Base-by-base conservation (phyloP, 495 filamentous ascomycete genomes). In the Aspergillus leporis region DNA sequence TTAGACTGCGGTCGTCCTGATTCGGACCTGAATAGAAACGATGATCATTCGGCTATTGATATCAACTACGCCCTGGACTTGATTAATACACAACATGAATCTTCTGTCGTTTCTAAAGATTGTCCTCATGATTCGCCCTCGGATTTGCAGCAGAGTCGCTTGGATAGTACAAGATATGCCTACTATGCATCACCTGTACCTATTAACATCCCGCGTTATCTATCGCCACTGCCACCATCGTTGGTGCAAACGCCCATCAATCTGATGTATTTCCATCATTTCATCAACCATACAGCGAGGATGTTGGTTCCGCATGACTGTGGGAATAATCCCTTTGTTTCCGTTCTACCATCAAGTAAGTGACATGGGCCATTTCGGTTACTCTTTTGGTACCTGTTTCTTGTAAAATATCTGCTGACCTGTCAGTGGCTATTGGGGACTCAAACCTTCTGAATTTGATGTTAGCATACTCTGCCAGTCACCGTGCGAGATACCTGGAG, bases 401-500 rank as follows among this genome's bases (percentile, higher is more conserved):
- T 21, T 4, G 7, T 41, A 3, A 32, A 23, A 28, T 45, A n/a
- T n/a, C n/a, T 55, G 21, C 52, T 45, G 16, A 55, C 23, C 52
- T 25, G 8, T 6, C 25, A 88, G 85, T 90, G 87, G 87, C 88
- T 53, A 78, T 89, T 55, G 70, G 74, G 55, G 83, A 90, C 56
- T 75, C 80, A 4, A 86, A 90, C 67, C 79, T 96, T 38, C 77
- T 94, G 32, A 88, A 90, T 58, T 74, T 96, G 51, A 78, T 93
- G 47, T 81, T 96, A 43, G 89, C 91, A 21, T 96, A 91, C 67
- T 90, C 87, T 18, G 91, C 91, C 25, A 88, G 85, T 55, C 91
- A 96, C 67, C 86, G 91, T 50, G 90, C 91, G 25, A 84, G 89
- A 25, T 84, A 93, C 32, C 71, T 96, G 32, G 79, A 82, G 10